Conservation (phyloP, 805 yeast species). For the Candida loeiensis region DNA sequence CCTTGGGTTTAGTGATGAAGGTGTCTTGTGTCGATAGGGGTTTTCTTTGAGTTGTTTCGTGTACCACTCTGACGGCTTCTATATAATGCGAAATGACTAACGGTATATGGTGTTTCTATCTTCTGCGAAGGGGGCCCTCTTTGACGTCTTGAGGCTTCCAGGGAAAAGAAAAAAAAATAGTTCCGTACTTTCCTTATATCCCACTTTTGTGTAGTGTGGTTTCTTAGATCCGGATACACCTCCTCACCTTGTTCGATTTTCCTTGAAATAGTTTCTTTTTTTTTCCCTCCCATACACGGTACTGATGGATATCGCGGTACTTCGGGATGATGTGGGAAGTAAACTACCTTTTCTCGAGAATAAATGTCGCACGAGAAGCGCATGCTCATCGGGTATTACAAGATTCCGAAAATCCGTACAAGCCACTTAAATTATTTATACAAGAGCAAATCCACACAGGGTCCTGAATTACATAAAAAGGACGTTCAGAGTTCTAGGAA, state of each 20-base stretch:
- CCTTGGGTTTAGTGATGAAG: no score
- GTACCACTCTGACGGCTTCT: background rate
- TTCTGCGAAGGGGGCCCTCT: background rate
- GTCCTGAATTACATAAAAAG: no score
- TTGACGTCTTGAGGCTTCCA: background rate
- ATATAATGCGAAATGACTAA: no score
- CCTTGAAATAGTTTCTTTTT: no score
- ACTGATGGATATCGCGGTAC: background rate
- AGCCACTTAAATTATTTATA: no score
- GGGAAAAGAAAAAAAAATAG: background rate
- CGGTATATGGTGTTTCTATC: background rate
- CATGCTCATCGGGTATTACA: background rate
- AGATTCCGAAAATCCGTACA: no score
- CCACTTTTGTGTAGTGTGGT: background rate
- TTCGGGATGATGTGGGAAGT: no score
- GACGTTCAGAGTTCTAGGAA: no score
- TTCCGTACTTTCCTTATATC: background rate
- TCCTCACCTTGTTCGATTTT: background rate
- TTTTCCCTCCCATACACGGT: no score
- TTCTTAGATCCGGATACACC: no score
- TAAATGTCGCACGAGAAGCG: background rate
- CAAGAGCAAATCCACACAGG: no score
- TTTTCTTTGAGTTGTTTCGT: background rate
- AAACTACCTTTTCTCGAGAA: no score
- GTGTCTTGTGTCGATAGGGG: background rate